A percentile compares a stretch with the other conserved stretches of the same genome.
Conservation (phyloP, 768 basidiomycete genomes). For the Trametes cingulata region DNA sequence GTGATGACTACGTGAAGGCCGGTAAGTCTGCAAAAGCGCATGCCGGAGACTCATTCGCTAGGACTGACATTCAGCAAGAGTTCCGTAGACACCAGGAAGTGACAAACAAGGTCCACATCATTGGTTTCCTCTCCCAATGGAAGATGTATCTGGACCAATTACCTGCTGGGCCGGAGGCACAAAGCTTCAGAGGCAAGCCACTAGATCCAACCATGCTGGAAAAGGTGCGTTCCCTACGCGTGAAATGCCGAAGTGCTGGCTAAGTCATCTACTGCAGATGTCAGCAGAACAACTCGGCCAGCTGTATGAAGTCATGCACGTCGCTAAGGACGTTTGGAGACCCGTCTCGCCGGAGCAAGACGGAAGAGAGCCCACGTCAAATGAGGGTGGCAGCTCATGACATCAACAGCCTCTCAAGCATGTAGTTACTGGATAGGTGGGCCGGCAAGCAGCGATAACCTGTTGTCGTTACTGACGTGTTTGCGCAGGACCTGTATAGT, state of each 20-base stretch:
- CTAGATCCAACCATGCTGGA: constrained; percentile 74
- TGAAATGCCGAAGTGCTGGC: neutral
- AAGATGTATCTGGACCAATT: constrained; percentile 84
- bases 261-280: constrained; percentile 51
- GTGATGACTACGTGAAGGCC: constrained; percentile 83
- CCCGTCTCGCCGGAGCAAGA: constrained; percentile 32
- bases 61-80: constrained; percentile 50
- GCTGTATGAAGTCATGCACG: constrained; percentile 92
- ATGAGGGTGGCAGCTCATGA: neutral
- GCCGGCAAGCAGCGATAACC: no score
- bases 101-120: constrained; percentile 86
- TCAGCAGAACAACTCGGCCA: constrained; percentile 90
- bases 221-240: constrained; percentile 45
- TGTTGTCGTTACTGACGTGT: no score
- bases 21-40: constrained; percentile 42
- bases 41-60: neutral
- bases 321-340: constrained; percentile 87
- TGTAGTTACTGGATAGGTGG: neutral
- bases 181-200: constrained; percentile 60
- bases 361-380: neutral
- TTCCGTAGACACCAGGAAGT: constrained; percentile 80
- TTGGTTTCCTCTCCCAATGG: constrained; percentile 96
- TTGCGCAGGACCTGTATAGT: no score
- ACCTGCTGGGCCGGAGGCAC: constrained; percentile 46
- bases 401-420: neutral